These are phyloP conservation scores for Aurifilum marmelostoma DNA, from an alignment of 2,329 filamentous ascomycete species.

Conservation along the genomic window DNA sequence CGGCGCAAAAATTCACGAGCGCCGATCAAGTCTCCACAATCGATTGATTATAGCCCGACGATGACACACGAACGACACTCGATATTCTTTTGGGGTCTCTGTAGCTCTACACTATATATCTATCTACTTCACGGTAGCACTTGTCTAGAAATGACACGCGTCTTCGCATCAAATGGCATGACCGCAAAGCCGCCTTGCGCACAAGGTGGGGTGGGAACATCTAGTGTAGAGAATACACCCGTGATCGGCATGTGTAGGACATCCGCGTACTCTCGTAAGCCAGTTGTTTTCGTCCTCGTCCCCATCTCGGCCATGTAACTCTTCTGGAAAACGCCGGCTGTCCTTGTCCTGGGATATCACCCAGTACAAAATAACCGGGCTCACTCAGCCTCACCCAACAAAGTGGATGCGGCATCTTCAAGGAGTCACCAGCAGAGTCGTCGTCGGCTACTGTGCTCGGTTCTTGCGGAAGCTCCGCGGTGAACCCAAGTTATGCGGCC, in stretches of 20 bases:
- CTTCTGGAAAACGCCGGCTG: not conserved
- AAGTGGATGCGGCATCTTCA: not conserved
- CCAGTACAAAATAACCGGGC: not conserved
- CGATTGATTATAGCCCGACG: not conserved
- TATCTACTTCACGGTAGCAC: not conserved
- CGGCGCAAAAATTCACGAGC: not conserved
- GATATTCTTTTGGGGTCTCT: not conserved
- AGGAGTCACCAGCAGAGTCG: not conserved
- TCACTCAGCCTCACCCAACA: not conserved
- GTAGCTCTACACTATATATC: not conserved
- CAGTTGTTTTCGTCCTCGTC: not conserved
- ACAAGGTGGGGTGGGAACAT: not conserved
- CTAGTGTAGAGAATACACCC: not conserved
- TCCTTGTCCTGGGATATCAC: not conserved
- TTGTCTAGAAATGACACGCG: not conserved
- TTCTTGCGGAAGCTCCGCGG: too few species aligned
- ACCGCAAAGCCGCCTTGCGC: not conserved
- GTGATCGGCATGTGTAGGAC: not conserved
- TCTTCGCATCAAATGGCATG: not conserved
- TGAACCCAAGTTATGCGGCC: conserved; percentile 22
- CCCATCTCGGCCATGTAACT: not conserved
- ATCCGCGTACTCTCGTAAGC: not conserved
- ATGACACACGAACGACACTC: not conserved
- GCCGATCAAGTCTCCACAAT: not conserved
- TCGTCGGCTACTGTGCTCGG: not conserved